Base-by-base conservation (phyloP, 1,139 yeast genomes). In the Scheffersomyces quercinus region DNA sequence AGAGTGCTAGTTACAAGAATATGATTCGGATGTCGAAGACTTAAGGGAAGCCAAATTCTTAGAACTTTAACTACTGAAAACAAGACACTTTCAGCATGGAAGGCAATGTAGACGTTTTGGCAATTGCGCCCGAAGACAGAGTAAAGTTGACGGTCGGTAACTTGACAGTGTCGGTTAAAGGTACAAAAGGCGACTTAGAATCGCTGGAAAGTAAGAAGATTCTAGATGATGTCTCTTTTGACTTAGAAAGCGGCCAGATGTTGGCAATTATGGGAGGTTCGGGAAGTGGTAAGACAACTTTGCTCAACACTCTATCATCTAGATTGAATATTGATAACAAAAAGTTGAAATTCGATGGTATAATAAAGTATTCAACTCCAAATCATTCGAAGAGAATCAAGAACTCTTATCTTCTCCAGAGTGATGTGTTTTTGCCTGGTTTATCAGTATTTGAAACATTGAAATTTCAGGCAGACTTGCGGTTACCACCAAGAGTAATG, bases 301-400 rank as follows among this genome's bases (percentile, higher is more conserved):
- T 60, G 5, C 50, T 60, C 15, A 59, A 60, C 34, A 58, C 60
- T n/a, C 43, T 60, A 29, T 57, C 62, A 8, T 52, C 59, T 35
- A 39, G 59, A 31, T 43, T 60, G 24, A 59, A 56, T 15, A 32
- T 49, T 24, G 44, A 46, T 30, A 51, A 53, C 32, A 46, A 45
- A 10, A 43, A 42, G 14, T 43, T 61, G 41, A 29, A 26, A 3
- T 58, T 71, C 50, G 70, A 74, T 29, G 78, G 81, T 2, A 73
- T 77, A 53, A 82, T 55, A 81, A 82, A 9, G 80, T 54, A 49
- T 39, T 43, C 48, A 28, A 29, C 52, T 9, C 37, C 42, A 15
- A 37, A 38, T 5, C 44, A 40, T n/a, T 31, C 41, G 28, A 34
- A 40, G 8, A 41, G 49, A 8, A 51, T 60, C 38, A 50, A 54